Evolutionary conservation across 2,329 filamentous ascomycete species (phyloP).

Genomic region (Cladosporium cucumerinum): DNA sequence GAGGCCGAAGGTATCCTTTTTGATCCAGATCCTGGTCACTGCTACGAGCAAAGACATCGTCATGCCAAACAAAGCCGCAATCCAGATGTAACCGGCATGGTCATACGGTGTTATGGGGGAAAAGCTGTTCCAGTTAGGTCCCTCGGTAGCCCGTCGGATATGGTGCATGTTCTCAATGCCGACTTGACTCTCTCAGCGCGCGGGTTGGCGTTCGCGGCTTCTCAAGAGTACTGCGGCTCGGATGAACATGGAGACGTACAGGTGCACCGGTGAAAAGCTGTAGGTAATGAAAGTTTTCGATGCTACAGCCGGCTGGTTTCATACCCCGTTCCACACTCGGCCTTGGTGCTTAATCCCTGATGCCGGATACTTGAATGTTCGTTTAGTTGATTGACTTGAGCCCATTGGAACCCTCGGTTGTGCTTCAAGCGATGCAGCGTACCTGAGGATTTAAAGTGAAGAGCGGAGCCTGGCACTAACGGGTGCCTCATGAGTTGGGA

Average conservation of each 20-base stretch:
- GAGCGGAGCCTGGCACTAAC: too few species aligned
- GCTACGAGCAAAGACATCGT: neutral
- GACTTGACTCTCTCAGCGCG: too few species aligned
- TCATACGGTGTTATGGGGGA: constrained; percentile 10
- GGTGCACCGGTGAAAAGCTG: too few species aligned
- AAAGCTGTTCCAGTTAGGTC: constrained; percentile 1
- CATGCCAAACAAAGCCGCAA: constrained; percentile 10
- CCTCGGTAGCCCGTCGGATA: neutral
- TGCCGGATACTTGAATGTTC: too few species aligned
- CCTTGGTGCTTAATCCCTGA: neutral
- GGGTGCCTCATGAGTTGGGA: too few species aligned
- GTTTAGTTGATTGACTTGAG: too few species aligned
- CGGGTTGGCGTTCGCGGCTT: too few species aligned
- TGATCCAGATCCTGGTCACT: neutral
- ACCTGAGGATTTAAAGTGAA: too few species aligned
- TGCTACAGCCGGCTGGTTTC: neutral
- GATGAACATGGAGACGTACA: neutral
- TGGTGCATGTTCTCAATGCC: too few species aligned
- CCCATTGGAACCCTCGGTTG: too few species aligned
- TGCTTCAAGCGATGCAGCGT: too few species aligned
- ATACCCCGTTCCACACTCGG: neutral
- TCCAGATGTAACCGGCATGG: constrained; percentile 10
- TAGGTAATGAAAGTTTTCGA: neutral
- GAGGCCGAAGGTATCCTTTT: neutral
- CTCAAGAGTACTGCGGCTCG: too few species aligned